Evolutionary conservation across 495 filamentous ascomycete species (phyloP), one percentile per base, ranked within the genome.

Genomic region (Penicillium ucsense): DNA sequence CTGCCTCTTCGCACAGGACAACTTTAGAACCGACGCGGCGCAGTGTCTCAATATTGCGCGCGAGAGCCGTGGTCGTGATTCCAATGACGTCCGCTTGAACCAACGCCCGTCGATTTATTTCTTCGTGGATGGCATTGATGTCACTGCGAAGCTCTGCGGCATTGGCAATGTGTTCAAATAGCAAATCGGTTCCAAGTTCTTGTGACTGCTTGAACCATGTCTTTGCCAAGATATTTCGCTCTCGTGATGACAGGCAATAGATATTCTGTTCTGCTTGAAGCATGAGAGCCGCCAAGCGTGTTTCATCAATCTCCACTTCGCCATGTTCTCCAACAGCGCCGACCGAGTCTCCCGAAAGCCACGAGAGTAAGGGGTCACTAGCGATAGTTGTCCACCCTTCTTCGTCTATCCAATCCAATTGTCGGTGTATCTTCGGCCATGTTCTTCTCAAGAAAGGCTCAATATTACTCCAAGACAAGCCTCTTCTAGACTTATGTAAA

Each of bases 1-100:
- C 84, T 7, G 84, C 84, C 58, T 88, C 84, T 60, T 88, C 84
- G 53, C 77, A 81, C 6, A 89, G 46, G 43, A 89, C 34, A 8
- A 54, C 68, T 48, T 82, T 79, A 28, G 71, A 64, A 5, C 78
- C 73, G 52, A 43, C 43, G 36, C 39, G 54, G 27, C 45, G 56
- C 3, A 70, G 40, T n/a, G 51, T 54, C 6, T 50, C 27, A 38
- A 57, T 55, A 12, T 63, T 43, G 10, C 51, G 55, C 33, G 65
- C 65, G 41, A 63, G 58, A 9, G 52, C 50, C 29, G 65, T 65
- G 3, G 65, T 70, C 3, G 66, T 70, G 41, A 66, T 51, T 11
- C 62, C 67, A 5, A 68, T 47, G 0, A 71, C 50, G 9, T 69
- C 54, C 8, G 51, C 54, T 44, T 52, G 33, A 48, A 45, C 36